Base-by-base conservation (phyloP, 2,329 filamentous ascomycete species). In the Sporothrix brasiliensis region DNA sequence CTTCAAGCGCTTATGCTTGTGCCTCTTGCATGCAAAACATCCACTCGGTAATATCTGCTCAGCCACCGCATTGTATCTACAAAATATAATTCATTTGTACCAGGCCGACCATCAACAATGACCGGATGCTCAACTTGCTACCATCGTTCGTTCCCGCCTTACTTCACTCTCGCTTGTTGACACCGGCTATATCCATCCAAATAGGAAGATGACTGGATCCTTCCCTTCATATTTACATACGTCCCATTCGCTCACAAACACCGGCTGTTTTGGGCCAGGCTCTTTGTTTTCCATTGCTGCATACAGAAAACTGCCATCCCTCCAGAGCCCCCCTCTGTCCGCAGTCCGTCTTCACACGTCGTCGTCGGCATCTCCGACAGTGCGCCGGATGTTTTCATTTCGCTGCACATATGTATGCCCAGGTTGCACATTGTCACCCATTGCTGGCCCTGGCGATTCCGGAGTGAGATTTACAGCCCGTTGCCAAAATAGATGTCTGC, bases 181-280 rank as follows among this genome's bases (percentile, higher is more conserved):
- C 56, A 24, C 56, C 56, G 56, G 56, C 34, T 61, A 61, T 61
- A 61, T 61, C 34, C 34, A 44, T 61, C 56, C 16, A 44, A 61
- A 24, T 21, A 61, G 56, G 41, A 39, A 61, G 56, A 61, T 61
- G 56, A 19, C 9, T 13, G 34, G 3, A 24, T 61, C 56, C 34
- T 61, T n/a, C 34, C 44, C 24, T 41, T 34, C 19, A 39, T 39
- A 58, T 16, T 10, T 21, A 39, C 16, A 44, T 34, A 24, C 44
- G 41, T 16, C 34, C 56, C 56, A 61, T 61, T 44, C 34, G 56
- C 56, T 44, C 56, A 10, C 39, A n/a, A 41, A 44, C n/a, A 4
- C 34, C 56, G 56, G 56, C 56, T 61, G 56, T 61, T 44, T 61
- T 61, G 56, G 4, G 34, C 34, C 56, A 61, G 56, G 34, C 56